These are phyloP conservation scores for Emiliania huxleyi DNA, from an alignment of 78 protist genomes.

Conservation along the genomic window DNA sequence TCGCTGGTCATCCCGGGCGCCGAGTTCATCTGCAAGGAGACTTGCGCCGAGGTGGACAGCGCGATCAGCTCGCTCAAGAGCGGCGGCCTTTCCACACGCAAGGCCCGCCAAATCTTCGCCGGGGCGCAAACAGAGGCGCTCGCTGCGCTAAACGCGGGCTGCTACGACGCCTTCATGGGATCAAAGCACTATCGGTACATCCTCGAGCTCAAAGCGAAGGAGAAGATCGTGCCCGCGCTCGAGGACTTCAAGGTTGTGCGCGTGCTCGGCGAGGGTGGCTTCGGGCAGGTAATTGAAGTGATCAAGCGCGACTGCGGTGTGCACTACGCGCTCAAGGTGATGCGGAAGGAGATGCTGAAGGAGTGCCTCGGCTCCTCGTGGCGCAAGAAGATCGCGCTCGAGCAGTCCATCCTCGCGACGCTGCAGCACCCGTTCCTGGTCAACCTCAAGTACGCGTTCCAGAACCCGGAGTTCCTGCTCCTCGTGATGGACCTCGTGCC, in stretches of 20 bases:
- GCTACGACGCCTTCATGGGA: not conserved
- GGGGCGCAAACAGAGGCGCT: not conserved
- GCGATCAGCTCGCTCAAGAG: not conserved
- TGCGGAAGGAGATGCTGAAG: constrained; percentile 17
- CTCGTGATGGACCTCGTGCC: constrained; percentile 26
- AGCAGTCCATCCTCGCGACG: not conserved
- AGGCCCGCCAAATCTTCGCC: not conserved
- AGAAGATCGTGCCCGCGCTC: not conserved
- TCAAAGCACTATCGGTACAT: not conserved
- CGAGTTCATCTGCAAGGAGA: not conserved
- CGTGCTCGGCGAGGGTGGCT: constrained; percentile 28
- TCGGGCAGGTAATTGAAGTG: constrained; percentile 10
- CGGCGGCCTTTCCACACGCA: too few relatives aligned
- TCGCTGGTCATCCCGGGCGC: not conserved
- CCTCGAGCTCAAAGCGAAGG: constrained; percentile 16
- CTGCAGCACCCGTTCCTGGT: constrained; percentile 27
- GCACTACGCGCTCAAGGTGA: constrained; percentile 22
- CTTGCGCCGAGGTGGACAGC: not conserved
- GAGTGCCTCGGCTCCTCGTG: constrained; percentile 6
- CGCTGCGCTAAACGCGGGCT: not conserved
- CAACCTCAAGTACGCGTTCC: constrained; percentile 22
- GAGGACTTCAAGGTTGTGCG: not conserved
- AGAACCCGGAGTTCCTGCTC: constrained; percentile 15
- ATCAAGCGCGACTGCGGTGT: constrained; percentile 25
- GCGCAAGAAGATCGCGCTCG: not conserved